Conservation (phyloP, 140 eudicot genomes). For the Cichorium intybus region DNA sequence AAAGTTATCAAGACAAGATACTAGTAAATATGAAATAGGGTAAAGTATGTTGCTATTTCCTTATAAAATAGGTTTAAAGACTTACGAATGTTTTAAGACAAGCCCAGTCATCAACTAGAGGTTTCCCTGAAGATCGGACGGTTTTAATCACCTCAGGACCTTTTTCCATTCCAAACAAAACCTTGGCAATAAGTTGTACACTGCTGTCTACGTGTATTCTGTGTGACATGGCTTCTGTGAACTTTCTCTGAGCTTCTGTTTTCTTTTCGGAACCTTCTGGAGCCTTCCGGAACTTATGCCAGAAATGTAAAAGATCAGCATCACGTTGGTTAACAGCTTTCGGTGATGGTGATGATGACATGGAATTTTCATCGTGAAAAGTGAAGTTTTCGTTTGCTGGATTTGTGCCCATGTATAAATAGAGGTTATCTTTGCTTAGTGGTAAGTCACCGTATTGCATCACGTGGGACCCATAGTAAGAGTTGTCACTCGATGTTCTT, state of each 20-base stretch:
- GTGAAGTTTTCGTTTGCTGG: slow-evolving; percentile 69
- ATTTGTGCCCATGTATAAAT: slow-evolving; percentile 72
- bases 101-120: slow-evolving; percentile 89
- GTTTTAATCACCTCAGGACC: slow-evolving; percentile 52
- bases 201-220: slow-evolving; percentile 81
- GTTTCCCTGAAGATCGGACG: slow-evolving; percentile 70
- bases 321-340: slow-evolving; percentile 84
- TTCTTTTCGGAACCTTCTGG: slow-evolving; percentile 82
- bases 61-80: not conserved
- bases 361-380: slow-evolving; percentile 45
- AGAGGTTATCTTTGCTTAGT: slow-evolving; percentile 55
- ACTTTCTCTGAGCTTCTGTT: slow-evolving; percentile 67
- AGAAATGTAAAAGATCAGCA: slow-evolving; percentile 85
- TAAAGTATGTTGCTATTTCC: too few species aligned
- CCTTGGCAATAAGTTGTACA: slow-evolving; percentile 60
- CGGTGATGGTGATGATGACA: slow-evolving; percentile 32
- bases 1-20: not conserved
- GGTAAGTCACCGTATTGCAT: slow-evolving; percentile 85
- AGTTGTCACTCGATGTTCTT: slow-evolving; percentile 69
- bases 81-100: slow-evolving; percentile 78
- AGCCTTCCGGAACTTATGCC: slow-evolving; percentile 89
- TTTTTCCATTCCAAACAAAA: slow-evolving; percentile 68
- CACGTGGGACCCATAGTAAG: slow-evolving; percentile 83
- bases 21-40: too few species aligned
- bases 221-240: slow-evolving; percentile 77